These are phyloP conservation scores for Podospora sp. DNA, from an alignment of 495 filamentous ascomycete species.

Conservation along the genomic window DNA sequence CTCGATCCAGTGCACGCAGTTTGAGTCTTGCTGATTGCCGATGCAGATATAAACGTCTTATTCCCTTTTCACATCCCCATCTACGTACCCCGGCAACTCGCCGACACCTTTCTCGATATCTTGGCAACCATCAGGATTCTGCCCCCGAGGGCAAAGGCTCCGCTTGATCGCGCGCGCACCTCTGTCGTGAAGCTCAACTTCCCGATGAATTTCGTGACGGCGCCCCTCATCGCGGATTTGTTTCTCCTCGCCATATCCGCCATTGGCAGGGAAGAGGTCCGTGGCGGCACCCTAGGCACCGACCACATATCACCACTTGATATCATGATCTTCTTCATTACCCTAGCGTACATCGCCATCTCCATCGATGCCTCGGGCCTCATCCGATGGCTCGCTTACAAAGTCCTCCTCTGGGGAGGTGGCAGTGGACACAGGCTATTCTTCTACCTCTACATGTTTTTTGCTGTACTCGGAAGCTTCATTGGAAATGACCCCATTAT, in stretches of 20 bases:
- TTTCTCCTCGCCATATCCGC: conserved; percentile 65
- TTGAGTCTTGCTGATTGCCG: neutral
- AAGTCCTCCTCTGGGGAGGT: conserved; percentile 66
- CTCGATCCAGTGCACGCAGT: neutral
- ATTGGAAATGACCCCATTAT: conserved; percentile 74
- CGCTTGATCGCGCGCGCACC: neutral
- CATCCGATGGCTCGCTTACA: conserved; percentile 66
- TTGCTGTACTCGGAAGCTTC: conserved; percentile 64
- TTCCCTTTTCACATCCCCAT: conserved; percentile 65
- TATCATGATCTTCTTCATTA: conserved; percentile 70
- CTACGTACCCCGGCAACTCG: conserved; percentile 52
- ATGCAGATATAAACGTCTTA: conserved; percentile 62
- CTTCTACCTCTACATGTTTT: conserved; percentile 70
- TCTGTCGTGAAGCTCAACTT: conserved; percentile 51
- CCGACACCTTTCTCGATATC: conserved; percentile 43
- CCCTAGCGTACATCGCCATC: conserved; percentile 73
- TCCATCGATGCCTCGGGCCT: conserved; percentile 71
- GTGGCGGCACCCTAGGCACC: conserved; percentile 63
- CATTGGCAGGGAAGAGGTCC: conserved; percentile 62
- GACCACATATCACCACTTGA: conserved; percentile 63
- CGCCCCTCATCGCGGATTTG: conserved; percentile 64
- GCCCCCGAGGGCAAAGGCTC: conserved; percentile 34
- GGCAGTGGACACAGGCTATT: conserved; percentile 61
- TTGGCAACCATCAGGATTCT: conserved; percentile 55
- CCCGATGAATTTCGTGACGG: conserved; percentile 68